Conservation (phyloP, 2,329 filamentous ascomycete genomes). For the Fusarium begoniae region DNA sequence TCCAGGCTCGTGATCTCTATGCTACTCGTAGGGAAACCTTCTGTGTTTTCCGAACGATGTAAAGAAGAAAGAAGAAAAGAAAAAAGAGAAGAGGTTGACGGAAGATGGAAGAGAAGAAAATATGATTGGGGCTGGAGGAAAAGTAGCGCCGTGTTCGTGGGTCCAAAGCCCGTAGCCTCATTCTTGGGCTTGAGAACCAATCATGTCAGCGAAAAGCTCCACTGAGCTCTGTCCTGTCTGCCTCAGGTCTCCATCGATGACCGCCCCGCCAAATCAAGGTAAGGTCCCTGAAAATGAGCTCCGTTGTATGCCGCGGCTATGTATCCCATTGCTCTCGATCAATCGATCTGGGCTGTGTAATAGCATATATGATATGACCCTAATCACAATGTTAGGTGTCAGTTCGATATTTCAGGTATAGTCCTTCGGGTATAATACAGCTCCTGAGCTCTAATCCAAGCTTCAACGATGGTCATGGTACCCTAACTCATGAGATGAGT, state of each 20-base stretch:
- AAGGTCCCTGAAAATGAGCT: constrained; percentile 9
- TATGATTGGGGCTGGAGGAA: constrained; percentile 41
- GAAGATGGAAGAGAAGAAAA: constrained; percentile 37
- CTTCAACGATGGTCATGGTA: not conserved
- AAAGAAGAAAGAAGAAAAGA: constrained; percentile 19
- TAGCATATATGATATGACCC: not conserved
- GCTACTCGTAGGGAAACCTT: constrained; percentile 8
- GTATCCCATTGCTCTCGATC: not conserved
- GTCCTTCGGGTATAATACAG: not conserved
- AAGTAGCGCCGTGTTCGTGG: constrained; percentile 38
- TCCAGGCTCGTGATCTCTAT: constrained; percentile 35
- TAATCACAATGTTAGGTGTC: not conserved
- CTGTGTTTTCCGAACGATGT: constrained; percentile 15
- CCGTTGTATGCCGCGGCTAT: not conserved
- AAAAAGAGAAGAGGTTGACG: constrained; percentile 29
- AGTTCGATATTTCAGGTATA: not conserved
- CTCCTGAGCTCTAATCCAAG: not conserved
- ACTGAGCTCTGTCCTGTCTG: constrained; percentile 27
- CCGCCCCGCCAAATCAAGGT: not conserved
- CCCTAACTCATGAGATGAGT: constrained; percentile 10
- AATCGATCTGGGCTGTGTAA: constrained; percentile 10
- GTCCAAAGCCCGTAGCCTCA: constrained; percentile 23
- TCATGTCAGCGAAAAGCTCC: constrained; percentile 18
- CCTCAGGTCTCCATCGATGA: constrained; percentile 29
- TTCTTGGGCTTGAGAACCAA: constrained; percentile 28